These are phyloP conservation scores for Beauveria asiatica DNA, from an alignment of 2,329 filamentous ascomycete species.

Conservation along the genomic window DNA sequence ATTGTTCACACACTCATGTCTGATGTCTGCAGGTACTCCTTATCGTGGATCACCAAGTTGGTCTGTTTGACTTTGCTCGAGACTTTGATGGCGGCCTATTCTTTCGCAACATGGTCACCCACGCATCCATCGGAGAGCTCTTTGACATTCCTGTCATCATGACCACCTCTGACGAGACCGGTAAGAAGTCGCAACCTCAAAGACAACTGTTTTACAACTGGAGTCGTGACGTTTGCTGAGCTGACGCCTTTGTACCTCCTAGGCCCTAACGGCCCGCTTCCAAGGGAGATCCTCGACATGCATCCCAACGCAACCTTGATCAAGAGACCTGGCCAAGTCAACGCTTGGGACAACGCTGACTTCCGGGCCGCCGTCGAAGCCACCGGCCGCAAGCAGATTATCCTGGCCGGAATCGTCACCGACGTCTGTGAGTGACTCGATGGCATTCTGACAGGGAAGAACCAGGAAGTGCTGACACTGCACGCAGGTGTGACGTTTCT, in stretches of 20 bases:
- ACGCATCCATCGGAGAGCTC: conserved; percentile 55
- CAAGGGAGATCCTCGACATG: conserved; percentile 59
- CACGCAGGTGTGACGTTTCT: conserved; percentile 54
- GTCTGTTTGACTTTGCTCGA: conserved; percentile 37
- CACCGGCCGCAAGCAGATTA: conserved; percentile 59
- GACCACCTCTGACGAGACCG: conserved; percentile 58
- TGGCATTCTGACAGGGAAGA: not conserved
- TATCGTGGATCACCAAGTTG: conserved; percentile 30
- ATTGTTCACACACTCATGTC: not conserved
- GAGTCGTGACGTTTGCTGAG: not conserved
- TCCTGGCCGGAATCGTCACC: conserved; percentile 63
- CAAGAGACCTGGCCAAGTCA: conserved; percentile 61
- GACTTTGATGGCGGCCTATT: conserved; percentile 60
- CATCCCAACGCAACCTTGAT: conserved; percentile 60
- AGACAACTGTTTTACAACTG: not conserved
- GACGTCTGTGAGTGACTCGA: conserved; percentile 45
- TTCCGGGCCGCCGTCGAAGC: conserved; percentile 59
- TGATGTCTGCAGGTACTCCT: conserved; percentile 12
- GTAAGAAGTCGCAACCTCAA: conserved; percentile 17
- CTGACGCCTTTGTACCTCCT: not conserved
- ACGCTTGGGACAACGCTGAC: conserved; percentile 67
- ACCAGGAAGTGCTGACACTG: not conserved
- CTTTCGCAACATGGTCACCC: conserved; percentile 58
- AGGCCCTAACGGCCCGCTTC: conserved; percentile 64
- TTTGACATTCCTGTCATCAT: conserved; percentile 63